Percentiles rank a stretch among this genome's conserved stretches.
Conservation (phyloP, 371 early-diverging fungal species). For the Circinella minor region DNA sequence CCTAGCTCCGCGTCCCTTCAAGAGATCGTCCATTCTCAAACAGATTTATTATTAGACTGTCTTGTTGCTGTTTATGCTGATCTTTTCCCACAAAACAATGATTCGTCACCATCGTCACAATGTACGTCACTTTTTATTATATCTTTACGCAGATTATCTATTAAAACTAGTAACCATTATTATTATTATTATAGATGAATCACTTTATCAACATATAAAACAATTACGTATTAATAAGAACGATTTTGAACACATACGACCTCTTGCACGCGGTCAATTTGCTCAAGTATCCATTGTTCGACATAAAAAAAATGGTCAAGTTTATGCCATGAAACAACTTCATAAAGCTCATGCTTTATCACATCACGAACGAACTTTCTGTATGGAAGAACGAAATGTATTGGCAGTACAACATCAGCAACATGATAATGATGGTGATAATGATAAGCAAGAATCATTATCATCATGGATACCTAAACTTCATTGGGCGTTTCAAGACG, state of each 20-base stretch:
- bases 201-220: slow-evolving; percentile 59
- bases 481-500: slow-evolving; percentile 93
- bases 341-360: slow-evolving; percentile 86
- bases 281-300: slow-evolving; percentile 75
- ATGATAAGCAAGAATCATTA: too few relatives aligned
- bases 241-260: slow-evolving; percentile 89
- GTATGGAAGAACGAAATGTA: slow-evolving; percentile 90
- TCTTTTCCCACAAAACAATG: not conserved
- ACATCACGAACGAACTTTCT: slow-evolving; percentile 86
- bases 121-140: slow-evolving; percentile 13
- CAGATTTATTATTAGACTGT: slow-evolving; percentile 23
- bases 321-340: slow-evolving; percentile 95
- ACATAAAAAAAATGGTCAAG: not conserved
- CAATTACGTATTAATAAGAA: slow-evolving; percentile 69
- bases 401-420: slow-evolving; percentile 72
- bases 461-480: slow-evolving; percentile 77
- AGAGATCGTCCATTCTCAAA: slow-evolving; percentile 10
- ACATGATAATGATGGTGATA: not conserved
- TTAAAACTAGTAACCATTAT: not conserved
- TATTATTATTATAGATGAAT: slow-evolving; percentile 56
- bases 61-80: slow-evolving; percentile 24
- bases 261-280: slow-evolving; percentile 91
- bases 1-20: slow-evolving; percentile 13
- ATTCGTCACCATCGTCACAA: slow-evolving; percentile 6
- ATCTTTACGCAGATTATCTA: not conserved